These are phyloP conservation scores for Eutypella sp. DNA, from an alignment of 2,329 filamentous ascomycete genomes.

Conservation along the genomic window DNA sequence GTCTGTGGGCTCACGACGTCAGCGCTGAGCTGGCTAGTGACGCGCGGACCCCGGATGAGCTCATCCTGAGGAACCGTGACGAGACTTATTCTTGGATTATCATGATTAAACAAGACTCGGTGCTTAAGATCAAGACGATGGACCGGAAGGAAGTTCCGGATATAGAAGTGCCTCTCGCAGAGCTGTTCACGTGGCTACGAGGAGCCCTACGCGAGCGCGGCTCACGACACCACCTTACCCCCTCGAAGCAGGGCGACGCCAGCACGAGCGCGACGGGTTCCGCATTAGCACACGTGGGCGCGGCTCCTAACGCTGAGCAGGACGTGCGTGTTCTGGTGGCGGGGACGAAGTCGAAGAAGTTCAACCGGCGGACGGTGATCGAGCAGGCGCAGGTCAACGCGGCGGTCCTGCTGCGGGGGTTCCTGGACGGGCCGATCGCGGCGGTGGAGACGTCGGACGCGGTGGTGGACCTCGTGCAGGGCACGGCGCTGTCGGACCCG, in stretches of 20 bases:
- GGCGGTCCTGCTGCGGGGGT: constrained; percentile 62
- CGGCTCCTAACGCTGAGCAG: constrained; percentile 45
- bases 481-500: constrained; percentile 69
- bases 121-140: constrained; percentile 74
- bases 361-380: constrained; percentile 80
- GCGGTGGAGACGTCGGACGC: constrained; percentile 86
- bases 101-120: constrained; percentile 74
- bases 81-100: constrained; percentile 82
- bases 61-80: constrained; percentile 70
- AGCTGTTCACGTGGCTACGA: constrained; percentile 76
- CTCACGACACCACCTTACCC: constrained; percentile 33
- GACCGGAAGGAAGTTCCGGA: constrained; percentile 70
- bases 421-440: constrained; percentile 72
- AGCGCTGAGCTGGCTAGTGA: constrained; percentile 84
- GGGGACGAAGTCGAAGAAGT: constrained; percentile 83
- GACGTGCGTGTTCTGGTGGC: constrained; percentile 82
- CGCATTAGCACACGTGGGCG: constrained; percentile 13
- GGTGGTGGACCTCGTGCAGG: constrained; percentile 69
- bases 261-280: background rate
- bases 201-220: constrained; percentile 78
- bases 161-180: constrained; percentile 66
- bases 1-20: constrained; percentile 78
- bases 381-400: constrained; percentile 64
- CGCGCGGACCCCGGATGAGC: constrained; percentile 71
- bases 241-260: constrained; percentile 15